Conservation (phyloP, 2,329 filamentous ascomycete species). For the Fusarium keratoplasticum region DNA sequence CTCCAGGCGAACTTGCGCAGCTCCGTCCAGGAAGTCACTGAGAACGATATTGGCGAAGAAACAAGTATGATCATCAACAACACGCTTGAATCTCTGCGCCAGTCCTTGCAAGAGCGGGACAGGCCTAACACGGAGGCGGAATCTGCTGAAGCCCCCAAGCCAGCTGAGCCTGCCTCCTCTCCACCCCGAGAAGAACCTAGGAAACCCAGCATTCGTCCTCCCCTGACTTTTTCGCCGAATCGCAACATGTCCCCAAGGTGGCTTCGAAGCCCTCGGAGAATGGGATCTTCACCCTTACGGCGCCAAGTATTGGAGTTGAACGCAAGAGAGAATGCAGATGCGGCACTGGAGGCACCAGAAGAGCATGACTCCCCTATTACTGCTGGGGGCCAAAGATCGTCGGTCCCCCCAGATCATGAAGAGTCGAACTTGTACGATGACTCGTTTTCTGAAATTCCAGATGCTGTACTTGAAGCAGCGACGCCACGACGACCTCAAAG, state of each 20-base stretch:
- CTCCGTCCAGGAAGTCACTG: slow-evolving; percentile 47
- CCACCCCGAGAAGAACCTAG: slow-evolving; percentile 22
- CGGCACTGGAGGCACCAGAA: slow-evolving; percentile 1
- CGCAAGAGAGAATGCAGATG: slow-evolving; percentile 39
- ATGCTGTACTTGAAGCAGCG: slow-evolving; percentile 61
- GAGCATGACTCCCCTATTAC: slow-evolving; percentile 13
- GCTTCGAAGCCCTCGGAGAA: slow-evolving; percentile 52
- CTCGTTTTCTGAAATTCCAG: slow-evolving; percentile 68
- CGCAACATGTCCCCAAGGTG: slow-evolving; percentile 44
- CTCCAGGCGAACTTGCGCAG: slow-evolving; percentile 56
- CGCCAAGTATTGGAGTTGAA: slow-evolving; percentile 49
- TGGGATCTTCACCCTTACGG: slow-evolving; percentile 45
- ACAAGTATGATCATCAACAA: slow-evolving; percentile 68
- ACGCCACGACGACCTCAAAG: slow-evolving; percentile 52
- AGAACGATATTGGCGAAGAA: slow-evolving; percentile 64
- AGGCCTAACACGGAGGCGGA: slow-evolving; percentile 15
- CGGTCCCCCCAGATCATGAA: slow-evolving; percentile 38
- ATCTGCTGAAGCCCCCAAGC: slow-evolving; percentile 14
- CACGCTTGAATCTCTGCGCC: slow-evolving; percentile 63
- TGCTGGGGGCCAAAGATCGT: slow-evolving; percentile 7
- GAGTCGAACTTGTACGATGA: slow-evolving; percentile 60
- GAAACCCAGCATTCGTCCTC: slow-evolving; percentile 31
- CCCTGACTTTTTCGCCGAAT: slow-evolving; percentile 35
- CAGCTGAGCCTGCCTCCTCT: slow-evolving; percentile 1
- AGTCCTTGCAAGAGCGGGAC: slow-evolving; percentile 40